Evolutionary conservation across 2,329 filamentous ascomycete species (phyloP).

Genomic region (Cladorrhinum sp.): DNA sequence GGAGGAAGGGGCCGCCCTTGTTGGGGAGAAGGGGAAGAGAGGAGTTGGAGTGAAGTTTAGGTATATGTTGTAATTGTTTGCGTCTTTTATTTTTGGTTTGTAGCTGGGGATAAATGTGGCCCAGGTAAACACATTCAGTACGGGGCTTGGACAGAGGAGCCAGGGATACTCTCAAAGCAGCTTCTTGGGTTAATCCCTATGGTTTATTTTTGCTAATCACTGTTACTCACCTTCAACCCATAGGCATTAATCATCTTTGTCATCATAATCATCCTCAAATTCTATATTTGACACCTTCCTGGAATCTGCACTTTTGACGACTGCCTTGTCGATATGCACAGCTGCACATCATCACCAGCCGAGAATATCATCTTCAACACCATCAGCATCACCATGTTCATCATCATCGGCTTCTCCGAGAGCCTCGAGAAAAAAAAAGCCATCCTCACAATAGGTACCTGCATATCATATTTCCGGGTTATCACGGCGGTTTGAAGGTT

Average conservation of each 20-base stretch:
- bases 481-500: neutral
- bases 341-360: neutral
- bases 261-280: neutral
- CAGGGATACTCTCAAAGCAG: neutral
- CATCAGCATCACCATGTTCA: neutral
- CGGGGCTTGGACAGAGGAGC: neutral
- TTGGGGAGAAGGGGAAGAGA: conserved; percentile 32
- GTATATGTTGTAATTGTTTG: conserved; percentile 42
- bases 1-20: conserved; percentile 41
- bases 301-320: neutral
- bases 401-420: neutral
- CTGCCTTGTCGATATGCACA: neutral
- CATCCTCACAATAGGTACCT: neutral
- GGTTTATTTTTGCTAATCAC: neutral
- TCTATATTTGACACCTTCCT: neutral
- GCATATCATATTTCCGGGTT: neutral
- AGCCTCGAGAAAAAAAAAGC: neutral
- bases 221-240: too few species aligned
- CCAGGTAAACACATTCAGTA: neutral
- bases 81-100: conserved; percentile 5
- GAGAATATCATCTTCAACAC: neutral
- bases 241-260: neutral
- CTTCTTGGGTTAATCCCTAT: neutral
- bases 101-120: conserved; percentile 6
- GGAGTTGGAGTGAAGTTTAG: conserved; percentile 35